Evolutionary conservation across 345 rosid genomes (phyloP).

Genomic region (Populus simonii): DNA sequence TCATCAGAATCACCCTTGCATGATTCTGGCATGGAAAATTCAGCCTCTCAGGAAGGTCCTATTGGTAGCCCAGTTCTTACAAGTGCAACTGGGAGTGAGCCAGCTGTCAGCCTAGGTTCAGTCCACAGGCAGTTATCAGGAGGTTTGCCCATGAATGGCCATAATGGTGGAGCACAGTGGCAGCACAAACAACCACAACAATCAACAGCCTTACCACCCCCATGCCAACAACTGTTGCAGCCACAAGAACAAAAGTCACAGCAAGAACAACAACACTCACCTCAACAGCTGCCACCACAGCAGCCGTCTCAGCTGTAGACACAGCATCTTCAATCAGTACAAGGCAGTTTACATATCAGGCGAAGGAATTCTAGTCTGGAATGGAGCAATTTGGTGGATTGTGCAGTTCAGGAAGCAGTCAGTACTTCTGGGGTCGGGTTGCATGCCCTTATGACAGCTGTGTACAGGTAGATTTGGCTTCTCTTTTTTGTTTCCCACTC

Average conservation of each 20-base stretch:
- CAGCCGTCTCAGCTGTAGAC: constrained; percentile 57
- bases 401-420: constrained; percentile 45
- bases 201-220: constrained; percentile 37
- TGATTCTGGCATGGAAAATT: constrained; percentile 38
- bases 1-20: constrained; percentile 52
- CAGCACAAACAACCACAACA: constrained; percentile 48
- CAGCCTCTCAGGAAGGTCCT: constrained; percentile 45
- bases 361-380: constrained; percentile 64
- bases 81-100: constrained; percentile 51
- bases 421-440: constrained; percentile 45
- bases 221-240: constrained; percentile 49
- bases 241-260: constrained; percentile 43
- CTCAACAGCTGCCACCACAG: constrained; percentile 30
- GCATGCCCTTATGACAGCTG: constrained; percentile 56
- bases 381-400: constrained; percentile 42
- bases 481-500: neutral
- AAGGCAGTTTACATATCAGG: constrained; percentile 55
- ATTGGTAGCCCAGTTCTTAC: constrained; percentile 43
- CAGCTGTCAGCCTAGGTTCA: constrained; percentile 46
- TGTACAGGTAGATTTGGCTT: constrained; percentile 62
- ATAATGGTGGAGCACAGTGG: constrained; percentile 42
- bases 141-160: constrained; percentile 47
- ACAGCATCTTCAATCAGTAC: constrained; percentile 58
- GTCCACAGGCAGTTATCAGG: constrained; percentile 64
- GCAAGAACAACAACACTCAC: constrained; percentile 34